Evolutionary conservation across 2,329 filamentous ascomycete species (phyloP).

Genomic region (Rachicladosporium sp.): DNA sequence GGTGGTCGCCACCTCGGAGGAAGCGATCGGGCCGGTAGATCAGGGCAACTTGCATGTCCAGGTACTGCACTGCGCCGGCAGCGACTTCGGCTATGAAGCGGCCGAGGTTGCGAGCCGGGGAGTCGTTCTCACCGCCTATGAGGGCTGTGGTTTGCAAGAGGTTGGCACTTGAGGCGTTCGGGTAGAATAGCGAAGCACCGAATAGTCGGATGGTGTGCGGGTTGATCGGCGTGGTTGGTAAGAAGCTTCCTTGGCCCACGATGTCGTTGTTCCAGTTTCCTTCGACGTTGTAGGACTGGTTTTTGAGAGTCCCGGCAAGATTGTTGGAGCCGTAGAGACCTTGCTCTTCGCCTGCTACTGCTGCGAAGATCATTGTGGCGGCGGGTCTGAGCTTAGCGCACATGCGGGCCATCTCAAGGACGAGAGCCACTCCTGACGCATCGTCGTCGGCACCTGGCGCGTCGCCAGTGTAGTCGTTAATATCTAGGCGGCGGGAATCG

Average conservation of each 20-base stretch:
- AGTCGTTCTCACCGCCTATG: slow-evolving; percentile 43
- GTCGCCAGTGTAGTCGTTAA: slow-evolving; percentile 39
- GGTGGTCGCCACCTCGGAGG: slow-evolving; percentile 45
- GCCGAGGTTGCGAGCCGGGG: slow-evolving; percentile 42
- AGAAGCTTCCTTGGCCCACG: slow-evolving; percentile 34
- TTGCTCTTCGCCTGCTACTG: slow-evolving; percentile 48
- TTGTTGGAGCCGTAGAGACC: slow-evolving; percentile 40
- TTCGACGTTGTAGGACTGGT: slow-evolving; percentile 41
- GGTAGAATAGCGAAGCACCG: slow-evolving; percentile 32
- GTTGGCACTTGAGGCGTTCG: slow-evolving; percentile 31
- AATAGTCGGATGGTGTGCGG: slow-evolving; percentile 42
- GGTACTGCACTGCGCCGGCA: slow-evolving; percentile 37
- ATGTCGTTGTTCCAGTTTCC: slow-evolving; percentile 49
- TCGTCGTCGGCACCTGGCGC: slow-evolving; percentile 48
- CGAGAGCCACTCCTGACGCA: slow-evolving; percentile 43
- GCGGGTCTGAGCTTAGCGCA: slow-evolving; percentile 36
- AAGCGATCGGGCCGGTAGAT: slow-evolving; percentile 47
- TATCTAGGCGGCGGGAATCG: slow-evolving; percentile 40
- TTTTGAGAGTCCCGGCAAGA: slow-evolving; percentile 41
- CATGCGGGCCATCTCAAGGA: slow-evolving; percentile 44
- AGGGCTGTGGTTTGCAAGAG: slow-evolving; percentile 26
- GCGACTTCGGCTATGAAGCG: slow-evolving; percentile 44
- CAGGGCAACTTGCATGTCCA: slow-evolving; percentile 43
- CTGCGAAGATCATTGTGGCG: slow-evolving; percentile 44
- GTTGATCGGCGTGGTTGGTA: slow-evolving; percentile 27